Percentiles rank a stretch among this genome's conserved stretches.
These are phyloP conservation scores for Selenicereus undatus DNA, from an alignment of 148 eudicot species.

Conservation along the genomic window DNA sequence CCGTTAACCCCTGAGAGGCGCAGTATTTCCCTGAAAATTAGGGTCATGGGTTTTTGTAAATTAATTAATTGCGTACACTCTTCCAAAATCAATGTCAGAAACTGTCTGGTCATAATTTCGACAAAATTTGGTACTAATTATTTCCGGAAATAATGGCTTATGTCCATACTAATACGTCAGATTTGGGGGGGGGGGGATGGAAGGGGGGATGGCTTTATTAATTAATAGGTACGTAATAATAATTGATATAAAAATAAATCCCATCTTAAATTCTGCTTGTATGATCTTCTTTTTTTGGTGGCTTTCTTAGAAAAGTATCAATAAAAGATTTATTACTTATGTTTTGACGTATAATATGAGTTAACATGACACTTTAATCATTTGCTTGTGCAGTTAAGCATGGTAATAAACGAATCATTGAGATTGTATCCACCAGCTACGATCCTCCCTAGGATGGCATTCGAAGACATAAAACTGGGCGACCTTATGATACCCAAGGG, in stretches of 20 bases:
- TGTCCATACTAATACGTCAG: background rate
- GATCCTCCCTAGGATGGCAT: slow-evolving; percentile 83
- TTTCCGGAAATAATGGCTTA: slow-evolving; percentile 3
- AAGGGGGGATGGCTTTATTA: background rate
- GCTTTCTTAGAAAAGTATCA: too few relatives aligned
- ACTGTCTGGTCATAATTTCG: slow-evolving; percentile 13
- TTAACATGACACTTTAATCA: background rate
- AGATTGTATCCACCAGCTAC: slow-evolving; percentile 87
- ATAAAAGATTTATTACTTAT: too few relatives aligned
- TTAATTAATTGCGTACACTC: slow-evolving; percentile 2
- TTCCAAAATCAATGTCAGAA: slow-evolving; percentile 22
- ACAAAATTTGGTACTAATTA: background rate
- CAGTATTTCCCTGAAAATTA: slow-evolving; percentile 13
- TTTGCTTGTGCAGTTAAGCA: slow-evolving; percentile 49
- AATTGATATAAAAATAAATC: too few relatives aligned
- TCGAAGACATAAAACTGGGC: slow-evolving; percentile 65
- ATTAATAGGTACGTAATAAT: too few relatives aligned
- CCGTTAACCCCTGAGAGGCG: slow-evolving; percentile 12
- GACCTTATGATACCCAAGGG: slow-evolving; percentile 81
- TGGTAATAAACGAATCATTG: slow-evolving; percentile 80
- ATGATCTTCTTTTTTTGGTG: too few relatives aligned
- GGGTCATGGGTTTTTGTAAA: slow-evolving; percentile 3
- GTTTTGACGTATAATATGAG: too few relatives aligned
- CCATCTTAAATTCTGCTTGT: too few relatives aligned
- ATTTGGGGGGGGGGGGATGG: background rate